These are phyloP conservation scores for Pyricularia sp. DNA, from an alignment of 2,329 filamentous ascomycete genomes.

Conservation along the genomic window DNA sequence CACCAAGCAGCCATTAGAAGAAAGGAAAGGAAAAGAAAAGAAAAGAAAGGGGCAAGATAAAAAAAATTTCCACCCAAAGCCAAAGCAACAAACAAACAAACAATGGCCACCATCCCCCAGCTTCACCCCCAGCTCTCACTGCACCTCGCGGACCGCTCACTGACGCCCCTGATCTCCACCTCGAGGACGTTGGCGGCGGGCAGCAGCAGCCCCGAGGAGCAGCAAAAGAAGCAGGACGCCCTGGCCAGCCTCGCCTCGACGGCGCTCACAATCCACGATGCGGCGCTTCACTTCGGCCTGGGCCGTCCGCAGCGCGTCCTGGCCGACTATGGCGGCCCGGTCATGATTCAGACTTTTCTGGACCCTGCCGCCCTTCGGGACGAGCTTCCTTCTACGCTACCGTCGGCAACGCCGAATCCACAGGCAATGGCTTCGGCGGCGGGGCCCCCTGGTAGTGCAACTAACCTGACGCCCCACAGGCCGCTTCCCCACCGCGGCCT, in stretches of 20 bases:
- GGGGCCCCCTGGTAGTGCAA: background rate
- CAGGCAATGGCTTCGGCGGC: background rate
- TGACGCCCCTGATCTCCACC: conserved; percentile 49
- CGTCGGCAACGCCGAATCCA: background rate
- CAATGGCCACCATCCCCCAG: conserved; percentile 33
- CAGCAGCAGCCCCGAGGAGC: conserved; percentile 5
- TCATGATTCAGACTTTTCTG: conserved; percentile 31
- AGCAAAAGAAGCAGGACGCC: conserved; percentile 22
- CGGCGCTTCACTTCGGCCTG: conserved; percentile 41
- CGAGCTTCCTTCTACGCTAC: background rate
- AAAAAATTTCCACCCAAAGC: background rate
- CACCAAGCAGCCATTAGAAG: no score
- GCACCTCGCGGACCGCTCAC: conserved; percentile 46
- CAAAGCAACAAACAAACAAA: background rate
- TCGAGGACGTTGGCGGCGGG: conserved; percentile 18
- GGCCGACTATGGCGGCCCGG: conserved; percentile 38
- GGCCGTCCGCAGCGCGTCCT: conserved; percentile 46
- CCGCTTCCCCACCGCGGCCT: background rate
- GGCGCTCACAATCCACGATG: conserved; percentile 42
- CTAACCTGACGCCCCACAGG: background rate
- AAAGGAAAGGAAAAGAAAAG: background rate
- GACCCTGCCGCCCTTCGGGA: conserved; percentile 19
- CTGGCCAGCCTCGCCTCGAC: conserved; percentile 42
- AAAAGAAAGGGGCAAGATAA: background rate
- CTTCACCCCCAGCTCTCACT: conserved; percentile 42